A percentile compares a stretch with the other conserved stretches of the same genome.
Evolutionary conservation across 139 green algal genomes (phyloP).

Genomic region (Chlorella sorokiniana): DNA sequence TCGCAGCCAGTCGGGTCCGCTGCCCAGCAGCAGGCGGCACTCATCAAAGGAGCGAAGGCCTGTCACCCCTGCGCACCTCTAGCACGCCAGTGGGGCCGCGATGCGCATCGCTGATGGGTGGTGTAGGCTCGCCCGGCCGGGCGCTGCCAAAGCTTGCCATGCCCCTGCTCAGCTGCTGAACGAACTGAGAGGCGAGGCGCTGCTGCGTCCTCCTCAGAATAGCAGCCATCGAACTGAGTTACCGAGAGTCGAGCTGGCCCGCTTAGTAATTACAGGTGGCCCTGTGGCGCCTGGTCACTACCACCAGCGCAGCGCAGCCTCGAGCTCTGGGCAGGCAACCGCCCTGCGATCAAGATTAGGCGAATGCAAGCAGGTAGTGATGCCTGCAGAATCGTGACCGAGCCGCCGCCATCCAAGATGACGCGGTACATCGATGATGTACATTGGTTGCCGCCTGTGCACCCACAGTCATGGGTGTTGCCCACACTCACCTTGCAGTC

Average conservation of each 20-base stretch:
- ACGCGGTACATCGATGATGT: no score
- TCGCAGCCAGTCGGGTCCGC: no score
- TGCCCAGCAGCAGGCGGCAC: background rate
- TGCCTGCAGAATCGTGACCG: no score
- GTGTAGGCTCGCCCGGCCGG: slow-evolving; percentile 19
- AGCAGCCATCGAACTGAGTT: background rate
- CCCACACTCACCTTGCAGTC: no score
- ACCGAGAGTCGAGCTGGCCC: background rate
- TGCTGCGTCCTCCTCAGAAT: background rate
- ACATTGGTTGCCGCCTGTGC: no score
- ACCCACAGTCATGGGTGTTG: no score
- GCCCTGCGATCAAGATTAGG: no score
- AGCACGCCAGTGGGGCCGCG: slow-evolving; percentile 41
- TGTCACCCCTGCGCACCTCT: slow-evolving; percentile 4
- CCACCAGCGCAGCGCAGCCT: no score
- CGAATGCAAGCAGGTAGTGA: no score
- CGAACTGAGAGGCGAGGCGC: background rate
- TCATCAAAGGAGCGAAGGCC: background rate
- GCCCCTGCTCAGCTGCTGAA: background rate
- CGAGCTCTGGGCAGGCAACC: no score
- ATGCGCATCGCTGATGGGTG: slow-evolving; percentile 28
- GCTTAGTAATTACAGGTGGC: background rate
- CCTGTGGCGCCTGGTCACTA: background rate
- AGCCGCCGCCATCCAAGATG: no score
- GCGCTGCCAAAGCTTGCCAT: slow-evolving; percentile 1